phyloP scores from a whole-genome alignment of 169 alveolate species.

The Cystoisospora suis region DNA sequence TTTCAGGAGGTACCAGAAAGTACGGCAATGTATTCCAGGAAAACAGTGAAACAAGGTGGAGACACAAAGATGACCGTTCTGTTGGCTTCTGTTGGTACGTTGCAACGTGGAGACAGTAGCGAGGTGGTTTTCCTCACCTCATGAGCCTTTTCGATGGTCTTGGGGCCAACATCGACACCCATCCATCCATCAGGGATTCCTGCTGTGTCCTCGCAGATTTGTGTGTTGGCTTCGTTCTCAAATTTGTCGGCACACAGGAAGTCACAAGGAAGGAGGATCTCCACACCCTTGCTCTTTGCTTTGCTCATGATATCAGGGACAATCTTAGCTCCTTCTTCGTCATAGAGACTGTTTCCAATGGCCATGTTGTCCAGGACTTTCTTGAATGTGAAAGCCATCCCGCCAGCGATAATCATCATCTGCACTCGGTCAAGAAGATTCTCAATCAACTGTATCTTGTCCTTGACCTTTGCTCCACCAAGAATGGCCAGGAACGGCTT shows the following conservation, averaged over 20 bases:
- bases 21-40: too few relatives aligned
- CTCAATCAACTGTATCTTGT: conserved; percentile 94
- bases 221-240: conserved; percentile 83
- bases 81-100: too few relatives aligned
- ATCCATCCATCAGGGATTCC: conserved; percentile 94
- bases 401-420: conserved; percentile 97
- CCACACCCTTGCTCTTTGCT: conserved; percentile 91
- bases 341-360: conserved; percentile 95
- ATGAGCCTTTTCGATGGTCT: conserved; percentile 79
- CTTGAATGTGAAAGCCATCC: conserved; percentile 98
- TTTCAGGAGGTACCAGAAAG: too few relatives aligned
- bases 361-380: conserved; percentile 86
- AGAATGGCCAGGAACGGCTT: conserved; percentile 95
- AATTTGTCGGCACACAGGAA: conserved; percentile 91
- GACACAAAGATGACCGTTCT: too few relatives aligned
- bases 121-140: too few relatives aligned
- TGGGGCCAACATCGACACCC: conserved; percentile 98
- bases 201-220: conserved; percentile 79
- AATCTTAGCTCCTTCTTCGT: conserved; percentile 95
- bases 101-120: too few relatives aligned
- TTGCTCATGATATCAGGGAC: conserved; percentile 93
- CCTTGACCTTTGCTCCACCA: conserved; percentile 99
- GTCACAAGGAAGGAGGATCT: conserved; percentile 94
- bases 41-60: too few relatives aligned
- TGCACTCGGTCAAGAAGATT: conserved; percentile 92